A percentile compares a stretch with the other conserved stretches of the same genome.
Evolutionary conservation across 306 rosid species (phyloP).

Genomic region (Gastrolobium villosum): DNA sequence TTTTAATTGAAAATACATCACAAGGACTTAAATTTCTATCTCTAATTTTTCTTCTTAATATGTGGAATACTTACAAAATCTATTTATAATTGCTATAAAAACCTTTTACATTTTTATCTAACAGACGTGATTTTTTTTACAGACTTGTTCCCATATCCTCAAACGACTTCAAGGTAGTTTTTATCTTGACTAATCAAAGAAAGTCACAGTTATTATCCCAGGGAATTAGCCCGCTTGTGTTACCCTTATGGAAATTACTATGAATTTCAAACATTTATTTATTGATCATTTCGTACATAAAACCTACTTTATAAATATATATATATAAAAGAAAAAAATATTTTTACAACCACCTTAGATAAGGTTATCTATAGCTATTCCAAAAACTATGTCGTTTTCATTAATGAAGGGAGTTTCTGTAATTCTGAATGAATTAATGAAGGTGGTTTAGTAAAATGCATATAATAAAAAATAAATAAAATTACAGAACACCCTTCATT

Average conservation of each 20-base stretch:
- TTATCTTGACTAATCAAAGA: not conserved
- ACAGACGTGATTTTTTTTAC: not conserved
- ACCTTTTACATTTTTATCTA: not conserved
- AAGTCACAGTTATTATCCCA: not conserved
- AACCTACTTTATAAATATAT: too few relatives aligned
- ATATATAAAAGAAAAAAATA: not conserved
- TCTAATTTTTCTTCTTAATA: not conserved
- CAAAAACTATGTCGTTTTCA: too few relatives aligned
- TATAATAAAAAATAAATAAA: too few relatives aligned
- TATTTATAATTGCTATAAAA: not conserved
- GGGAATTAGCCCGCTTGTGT: not conserved
- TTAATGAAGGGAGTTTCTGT: too few relatives aligned
- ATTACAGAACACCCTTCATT: too few relatives aligned
- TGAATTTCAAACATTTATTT: not conserved
- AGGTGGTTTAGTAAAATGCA: too few relatives aligned
- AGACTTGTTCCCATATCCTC: not conserved
- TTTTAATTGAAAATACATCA: not conserved
- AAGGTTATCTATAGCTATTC: too few relatives aligned
- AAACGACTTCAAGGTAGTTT: too few relatives aligned
- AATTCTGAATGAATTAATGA: too few relatives aligned
- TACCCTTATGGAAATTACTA: not conserved
- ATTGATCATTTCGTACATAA: not conserved
- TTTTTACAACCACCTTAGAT: too few relatives aligned
- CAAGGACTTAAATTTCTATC: not conserved
- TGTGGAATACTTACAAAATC: too few relatives aligned